phyloP scores from a whole-genome alignment of 768 basidiomycete species.

The Mrakia gelida region DNA sequence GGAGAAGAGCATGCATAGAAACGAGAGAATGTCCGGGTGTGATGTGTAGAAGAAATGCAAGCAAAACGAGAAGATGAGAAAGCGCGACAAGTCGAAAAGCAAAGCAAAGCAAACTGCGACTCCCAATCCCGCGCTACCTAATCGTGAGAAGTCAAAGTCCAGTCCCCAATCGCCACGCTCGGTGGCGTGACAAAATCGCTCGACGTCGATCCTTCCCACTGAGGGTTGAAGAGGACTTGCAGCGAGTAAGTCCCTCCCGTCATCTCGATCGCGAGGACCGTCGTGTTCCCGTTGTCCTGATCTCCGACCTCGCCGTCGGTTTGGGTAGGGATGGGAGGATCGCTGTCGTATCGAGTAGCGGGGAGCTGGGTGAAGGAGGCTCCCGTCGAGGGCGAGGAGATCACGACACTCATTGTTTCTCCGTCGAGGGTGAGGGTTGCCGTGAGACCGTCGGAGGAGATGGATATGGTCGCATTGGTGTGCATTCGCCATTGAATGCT shows the following conservation, averaged over 20 bases:
- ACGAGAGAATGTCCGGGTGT: too few relatives aligned
- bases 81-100: too few relatives aligned
- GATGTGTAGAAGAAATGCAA: too few relatives aligned
- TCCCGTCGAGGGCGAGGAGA: conserved; percentile 64
- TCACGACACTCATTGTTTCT: conserved; percentile 60
- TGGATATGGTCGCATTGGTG: conserved; percentile 66
- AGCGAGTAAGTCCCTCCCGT: conserved; percentile 67
- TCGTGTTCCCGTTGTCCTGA: conserved; percentile 71
- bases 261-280: conserved; percentile 65
- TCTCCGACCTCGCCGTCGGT: conserved; percentile 42
- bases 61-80: too few relatives aligned
- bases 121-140: too few relatives aligned
- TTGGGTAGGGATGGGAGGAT: conserved; percentile 59
- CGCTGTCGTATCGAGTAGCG: conserved; percentile 57
- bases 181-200: conserved; percentile 58
- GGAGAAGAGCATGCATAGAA: too few relatives aligned
- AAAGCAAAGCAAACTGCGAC: too few relatives aligned
- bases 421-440: conserved; percentile 72
- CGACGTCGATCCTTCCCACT: conserved; percentile 58
- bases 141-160: conserved; percentile 73
- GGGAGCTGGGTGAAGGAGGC: conserved; percentile 52
- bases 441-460: conserved; percentile 55
- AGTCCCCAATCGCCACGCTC: conserved; percentile 62
- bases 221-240: conserved; percentile 88
- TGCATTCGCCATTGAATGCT: conserved; percentile 79